phyloP scores from a whole-genome alignment of 1,284 basidiomycete genomes.

The Tilletia indica region DNA sequence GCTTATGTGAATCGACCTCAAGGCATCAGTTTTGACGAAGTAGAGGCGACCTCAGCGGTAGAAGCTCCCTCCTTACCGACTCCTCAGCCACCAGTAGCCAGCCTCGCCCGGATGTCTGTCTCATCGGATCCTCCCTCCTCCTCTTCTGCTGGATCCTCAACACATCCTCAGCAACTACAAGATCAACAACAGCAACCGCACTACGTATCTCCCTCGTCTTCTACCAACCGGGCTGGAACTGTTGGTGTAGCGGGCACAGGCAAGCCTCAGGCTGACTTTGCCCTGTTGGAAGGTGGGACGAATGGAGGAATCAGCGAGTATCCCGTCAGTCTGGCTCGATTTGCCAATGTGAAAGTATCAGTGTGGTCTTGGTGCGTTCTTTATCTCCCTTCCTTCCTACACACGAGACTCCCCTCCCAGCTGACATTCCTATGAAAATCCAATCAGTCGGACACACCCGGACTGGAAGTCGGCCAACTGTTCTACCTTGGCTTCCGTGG shows the following conservation, averaged over 20 bases:
- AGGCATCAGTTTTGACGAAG: conserved; percentile 52
- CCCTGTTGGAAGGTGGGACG: conserved; percentile 36
- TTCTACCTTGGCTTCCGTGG: conserved; percentile 53
- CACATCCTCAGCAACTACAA: too few species aligned
- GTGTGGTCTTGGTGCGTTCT: conserved; percentile 41
- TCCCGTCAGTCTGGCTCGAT: conserved; percentile 48
- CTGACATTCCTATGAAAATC: too few species aligned
- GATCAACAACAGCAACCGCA: neutral
- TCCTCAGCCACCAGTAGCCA: too few species aligned
- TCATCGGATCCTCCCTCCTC: too few species aligned
- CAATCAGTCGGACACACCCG: conserved; percentile 17
- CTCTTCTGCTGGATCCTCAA: too few species aligned
- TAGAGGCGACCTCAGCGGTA: conserved; percentile 20
- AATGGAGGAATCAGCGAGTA: conserved; percentile 43
- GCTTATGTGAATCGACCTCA: conserved; percentile 50
- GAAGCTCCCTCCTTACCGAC: neutral
- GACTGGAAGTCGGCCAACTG: conserved; percentile 33
- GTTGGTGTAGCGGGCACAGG: conserved; percentile 40
- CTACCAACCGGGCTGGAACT: conserved; percentile 25
- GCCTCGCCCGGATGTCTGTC: too few species aligned
- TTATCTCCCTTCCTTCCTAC: neutral
- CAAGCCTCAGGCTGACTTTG: conserved; percentile 52
- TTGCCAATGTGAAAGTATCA: conserved; percentile 47
- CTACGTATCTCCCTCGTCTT: neutral
- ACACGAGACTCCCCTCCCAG: neutral